These are phyloP conservation scores for Paecilomyces dactylethromorphus DNA, from an alignment of 2,329 filamentous ascomycete genomes.

Conservation along the genomic window DNA sequence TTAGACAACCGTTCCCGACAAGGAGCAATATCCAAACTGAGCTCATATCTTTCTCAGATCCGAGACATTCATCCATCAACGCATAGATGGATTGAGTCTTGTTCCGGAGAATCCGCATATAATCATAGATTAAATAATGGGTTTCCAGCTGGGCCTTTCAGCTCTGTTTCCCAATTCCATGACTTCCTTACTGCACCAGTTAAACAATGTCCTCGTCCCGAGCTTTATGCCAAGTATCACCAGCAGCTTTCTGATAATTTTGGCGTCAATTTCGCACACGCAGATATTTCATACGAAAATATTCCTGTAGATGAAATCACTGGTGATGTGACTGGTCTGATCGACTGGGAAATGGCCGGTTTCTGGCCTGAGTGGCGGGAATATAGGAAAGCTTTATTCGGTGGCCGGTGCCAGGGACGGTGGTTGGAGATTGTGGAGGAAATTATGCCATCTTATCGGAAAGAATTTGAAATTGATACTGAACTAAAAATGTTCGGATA, in stretches of 20 bases:
- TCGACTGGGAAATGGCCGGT: slow-evolving; percentile 1
- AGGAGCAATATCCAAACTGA: neutral
- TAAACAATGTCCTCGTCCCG: no score
- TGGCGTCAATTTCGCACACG: no score
- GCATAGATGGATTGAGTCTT: neutral
- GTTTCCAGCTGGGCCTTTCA: neutral
- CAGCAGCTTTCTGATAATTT: no score
- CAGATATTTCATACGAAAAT: no score
- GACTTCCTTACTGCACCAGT: no score
- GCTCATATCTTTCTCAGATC: neutral
- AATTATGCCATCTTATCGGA: slow-evolving; percentile 1
- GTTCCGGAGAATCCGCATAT: neutral
- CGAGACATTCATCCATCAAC: slow-evolving; percentile 1
- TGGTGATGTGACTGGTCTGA: neutral
- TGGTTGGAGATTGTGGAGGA: slow-evolving; percentile 1
- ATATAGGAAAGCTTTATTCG: neutral
- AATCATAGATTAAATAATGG: slow-evolving; percentile 1
- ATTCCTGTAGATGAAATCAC: neutral
- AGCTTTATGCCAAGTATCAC: no score
- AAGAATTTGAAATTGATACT: neutral
- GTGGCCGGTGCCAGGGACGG: neutral
- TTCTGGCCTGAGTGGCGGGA: slow-evolving; percentile 2
- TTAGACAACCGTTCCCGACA: neutral
- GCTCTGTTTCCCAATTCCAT: neutral
- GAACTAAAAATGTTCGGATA: neutral